Base-by-base conservation (phyloP, 1,284 basidiomycete species). In the Cutaneotrichosporon sp. region DNA sequence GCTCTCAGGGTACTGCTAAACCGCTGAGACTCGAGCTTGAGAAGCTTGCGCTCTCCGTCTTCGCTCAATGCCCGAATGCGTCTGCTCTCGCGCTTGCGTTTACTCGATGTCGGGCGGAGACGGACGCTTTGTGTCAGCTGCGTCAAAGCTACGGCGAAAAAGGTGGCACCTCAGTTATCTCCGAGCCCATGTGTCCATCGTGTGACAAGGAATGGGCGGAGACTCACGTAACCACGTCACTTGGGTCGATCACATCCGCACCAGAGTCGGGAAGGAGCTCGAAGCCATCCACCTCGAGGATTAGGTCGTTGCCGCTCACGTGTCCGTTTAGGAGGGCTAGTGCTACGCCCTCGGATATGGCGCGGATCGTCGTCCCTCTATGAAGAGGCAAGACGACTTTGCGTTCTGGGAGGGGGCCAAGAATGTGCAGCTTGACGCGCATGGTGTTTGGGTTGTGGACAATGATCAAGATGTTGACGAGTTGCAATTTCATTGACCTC, bases 261-360 rank as follows among this genome's bases (percentile, higher is more conserved):
- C 51, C 52, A 52, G 74, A 76, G 5, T 72, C 74, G 16, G 64
- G 70, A 16, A 81, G 52, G 9, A 81, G 69, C 68, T 81, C 77
- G 60, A 80, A 81, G 2, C 80, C 80, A 34, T 81, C 80, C 11
- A 81, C 69, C 64, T 80, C 76, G 50, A 81, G 62, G 6, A 70
- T 57, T 4, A 79, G 46, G 22, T 38, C 52, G 3, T 32, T 46
- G 32, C 52, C 61, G 8, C 18, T 2, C 5, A 56, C 47, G 0
- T 21, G 34, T 4, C 52, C 31, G 5, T 32, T 22, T 0, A 52
- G n/a, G 14, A 60, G 55, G 10, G 57, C 59, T 8, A 42, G 18
- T 14, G 46, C 34, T 13, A 63, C 60, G 21, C 26, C 47, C 42
- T 40, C 59, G 2, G 58, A 47, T 18, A 68, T 56, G 32, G 46